Percentiles rank a stretch among this genome's conserved stretches.
Conservation (phyloP, 2,329 filamentous ascomycete species). For the Hypoxylon sp. region DNA sequence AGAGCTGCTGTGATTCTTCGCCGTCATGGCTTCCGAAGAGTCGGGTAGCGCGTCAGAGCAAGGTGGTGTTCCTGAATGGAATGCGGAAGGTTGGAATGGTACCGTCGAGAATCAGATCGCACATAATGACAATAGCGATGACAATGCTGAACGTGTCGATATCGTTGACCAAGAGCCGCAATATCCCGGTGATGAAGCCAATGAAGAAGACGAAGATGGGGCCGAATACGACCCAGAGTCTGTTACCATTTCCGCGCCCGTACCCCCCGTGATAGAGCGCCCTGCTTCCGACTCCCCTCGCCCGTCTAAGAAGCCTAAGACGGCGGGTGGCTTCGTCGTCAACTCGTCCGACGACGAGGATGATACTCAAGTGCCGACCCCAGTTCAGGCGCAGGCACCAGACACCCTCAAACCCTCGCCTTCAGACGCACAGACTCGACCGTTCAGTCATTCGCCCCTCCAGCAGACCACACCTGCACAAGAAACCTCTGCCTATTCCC, state of each 20-base stretch:
- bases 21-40: conserved; percentile 43
- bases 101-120: conserved; percentile 63
- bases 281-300: conserved; percentile 46
- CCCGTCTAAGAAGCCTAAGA: conserved; percentile 64
- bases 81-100: conserved; percentile 60
- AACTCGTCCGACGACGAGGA: conserved; percentile 67
- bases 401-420: conserved; percentile 38
- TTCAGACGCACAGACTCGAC: conserved; percentile 31
- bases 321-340: conserved; percentile 66
- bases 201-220: conserved; percentile 62
- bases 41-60: conserved; percentile 36
- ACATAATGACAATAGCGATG: conserved; percentile 62
- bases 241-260: conserved; percentile 50
- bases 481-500: conserved; percentile 10
- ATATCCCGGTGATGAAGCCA: conserved; percentile 58
- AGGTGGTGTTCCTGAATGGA: conserved; percentile 49
- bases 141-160: conserved; percentile 57
- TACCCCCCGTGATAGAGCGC: conserved; percentile 43
- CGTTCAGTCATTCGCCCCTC: conserved; percentile 38
- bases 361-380: conserved; percentile 36
- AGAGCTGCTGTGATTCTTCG: background rate
- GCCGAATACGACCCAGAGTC: conserved; percentile 67
- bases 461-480: conserved; percentile 37
- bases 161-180: conserved; percentile 55
- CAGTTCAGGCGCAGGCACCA: conserved; percentile 15